Conservation (phyloP, 83 land plant genomes). For the Picea abies region DNA sequence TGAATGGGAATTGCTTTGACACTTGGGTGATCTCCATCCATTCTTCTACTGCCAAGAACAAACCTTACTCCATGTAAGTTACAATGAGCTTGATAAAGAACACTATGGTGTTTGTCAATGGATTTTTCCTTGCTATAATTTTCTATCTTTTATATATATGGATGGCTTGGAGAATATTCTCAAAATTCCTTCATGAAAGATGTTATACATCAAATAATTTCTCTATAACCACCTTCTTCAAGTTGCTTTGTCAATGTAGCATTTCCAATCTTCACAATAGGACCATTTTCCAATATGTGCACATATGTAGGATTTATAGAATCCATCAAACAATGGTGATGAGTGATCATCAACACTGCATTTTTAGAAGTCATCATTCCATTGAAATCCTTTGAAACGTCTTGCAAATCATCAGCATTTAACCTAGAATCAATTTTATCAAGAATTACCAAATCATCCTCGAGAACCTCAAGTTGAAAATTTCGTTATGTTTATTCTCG, state of each 20-base stretch:
- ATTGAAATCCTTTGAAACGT: conserved; percentile 86
- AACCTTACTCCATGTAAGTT: too few relatives aligned
- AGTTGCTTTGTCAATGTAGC: conserved; percentile 69
- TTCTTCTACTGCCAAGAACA: too few relatives aligned
- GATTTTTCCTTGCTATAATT: too few relatives aligned
- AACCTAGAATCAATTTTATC: conserved; percentile 97
- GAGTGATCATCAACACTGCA: conserved; percentile 94
- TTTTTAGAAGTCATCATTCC: conserved; percentile 69
- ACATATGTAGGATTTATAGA: conserved; percentile 76
- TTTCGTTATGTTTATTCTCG: conserved; percentile 95
- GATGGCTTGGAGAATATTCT: too few relatives aligned
- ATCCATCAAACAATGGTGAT: conserved; percentile 80
- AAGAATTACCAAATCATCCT: conserved; percentile 87
- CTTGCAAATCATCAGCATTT: conserved; percentile 91
- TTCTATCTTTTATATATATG: too few relatives aligned
- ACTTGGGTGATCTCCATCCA: too few relatives aligned
- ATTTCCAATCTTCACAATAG: conserved; percentile 90
- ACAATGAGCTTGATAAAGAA: too few relatives aligned
- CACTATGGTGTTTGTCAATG: too few relatives aligned
- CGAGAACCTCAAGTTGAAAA: conserved; percentile 96
- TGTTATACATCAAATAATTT: conserved; percentile 32
- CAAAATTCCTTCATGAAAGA: neutral
- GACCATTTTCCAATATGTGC: conserved; percentile 95
- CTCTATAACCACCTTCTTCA: conserved; percentile 77
- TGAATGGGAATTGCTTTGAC: too few relatives aligned